Evolutionary conservation across 2,329 filamentous ascomycete genomes (phyloP), one percentile per base, ranked within the genome.

Genomic region (Diaporthe sp.): DNA sequence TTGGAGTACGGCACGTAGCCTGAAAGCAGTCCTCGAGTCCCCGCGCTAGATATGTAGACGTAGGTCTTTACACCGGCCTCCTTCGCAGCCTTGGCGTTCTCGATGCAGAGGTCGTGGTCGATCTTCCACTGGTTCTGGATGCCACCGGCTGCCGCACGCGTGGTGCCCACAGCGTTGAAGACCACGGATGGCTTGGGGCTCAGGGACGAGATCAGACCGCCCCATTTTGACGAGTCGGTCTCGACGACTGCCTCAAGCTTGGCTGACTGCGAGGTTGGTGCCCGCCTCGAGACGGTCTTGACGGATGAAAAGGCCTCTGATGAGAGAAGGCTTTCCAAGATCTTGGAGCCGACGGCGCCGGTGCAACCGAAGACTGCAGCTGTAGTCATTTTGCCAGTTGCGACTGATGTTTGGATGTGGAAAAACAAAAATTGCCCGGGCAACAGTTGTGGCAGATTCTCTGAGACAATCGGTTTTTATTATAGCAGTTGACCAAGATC

Each of bases 41-140:
- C 89, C 1, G 80, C 85, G 31, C 89, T 88, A 0, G 93, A 95
- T 74, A 98, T 89, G 78, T 97, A 92, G 31, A 98, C 92, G 81
- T 94, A 97, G 2, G 93, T 93, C 78, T 91, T 91, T 15, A 91
- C 89, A 49, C 95, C 95, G 0, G 92, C 91, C 5, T 89, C 89
- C 81, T 93, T 94, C 58, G 96, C 95, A 0, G 93, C 92, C 76
- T 90, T 89, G 4, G 94, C 95, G 34, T 98, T 88, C 78, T 93
- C 92, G 67, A 97, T 84, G 84, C 98, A 98, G 59, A 98, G 88
- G 81, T 97, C 95, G 82, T 95, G 91, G 85, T 98, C 96, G 78
- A 98, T 94, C 81, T 94, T 94, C 86, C 95, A 94, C 85, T 98
- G 96, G 77, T 92, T 92, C 39, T 92, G 93, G 78, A 98, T 86